Conservation (phyloP, 108 stramenopile genomes). For the Skeletonema menzelii region DNA sequence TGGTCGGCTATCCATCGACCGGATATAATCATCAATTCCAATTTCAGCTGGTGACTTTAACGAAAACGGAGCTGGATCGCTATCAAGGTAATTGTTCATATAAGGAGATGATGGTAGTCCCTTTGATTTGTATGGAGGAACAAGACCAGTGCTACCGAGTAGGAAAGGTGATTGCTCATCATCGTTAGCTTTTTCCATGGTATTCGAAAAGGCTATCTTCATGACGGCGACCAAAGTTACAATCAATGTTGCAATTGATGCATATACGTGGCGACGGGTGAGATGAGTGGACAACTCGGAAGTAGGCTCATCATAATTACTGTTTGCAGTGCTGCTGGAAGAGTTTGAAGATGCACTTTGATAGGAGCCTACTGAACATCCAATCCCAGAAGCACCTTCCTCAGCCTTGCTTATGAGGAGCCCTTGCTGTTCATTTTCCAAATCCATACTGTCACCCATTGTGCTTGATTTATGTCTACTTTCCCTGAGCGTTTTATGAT, state of each 20-base stretch:
- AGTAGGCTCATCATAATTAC: not conserved
- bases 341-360: not conserved
- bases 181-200: not conserved
- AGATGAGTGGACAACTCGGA: not conserved
- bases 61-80: conserved; percentile 4
- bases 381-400: not conserved
- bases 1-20: not conserved
- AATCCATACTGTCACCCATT: not conserved
- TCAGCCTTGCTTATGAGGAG: not conserved
- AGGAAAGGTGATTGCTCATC: not conserved
- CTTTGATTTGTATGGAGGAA: not conserved
- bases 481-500: not conserved
- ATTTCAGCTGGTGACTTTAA: conserved; percentile 7
- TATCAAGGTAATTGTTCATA: not conserved
- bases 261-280: not conserved
- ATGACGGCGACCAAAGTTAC: not conserved
- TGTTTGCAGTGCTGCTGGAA: not conserved
- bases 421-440: not conserved
- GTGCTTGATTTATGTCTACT: not conserved
- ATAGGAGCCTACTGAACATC: not conserved
- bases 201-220: not conserved
- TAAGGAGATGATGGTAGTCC: not conserved
- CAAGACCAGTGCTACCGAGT: not conserved
- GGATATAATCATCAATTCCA: not conserved
- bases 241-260: not conserved